These are phyloP conservation scores for Lachancea nothofagi DNA, from an alignment of 805 yeast genomes.

Conservation along the genomic window DNA sequence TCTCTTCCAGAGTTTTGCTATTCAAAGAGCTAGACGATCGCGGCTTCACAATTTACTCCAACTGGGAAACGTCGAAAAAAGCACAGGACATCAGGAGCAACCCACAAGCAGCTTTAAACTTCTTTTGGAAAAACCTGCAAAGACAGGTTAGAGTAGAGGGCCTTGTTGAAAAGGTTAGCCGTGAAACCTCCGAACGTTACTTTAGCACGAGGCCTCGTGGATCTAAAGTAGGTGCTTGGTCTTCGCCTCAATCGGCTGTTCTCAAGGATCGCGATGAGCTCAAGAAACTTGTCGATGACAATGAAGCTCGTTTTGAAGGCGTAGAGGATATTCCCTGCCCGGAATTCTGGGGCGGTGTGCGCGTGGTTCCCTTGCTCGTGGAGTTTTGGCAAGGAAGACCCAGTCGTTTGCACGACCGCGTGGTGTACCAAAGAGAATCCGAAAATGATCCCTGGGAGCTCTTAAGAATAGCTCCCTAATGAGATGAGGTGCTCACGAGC, in stretches of 20 bases:
- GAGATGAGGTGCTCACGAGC: not conserved
- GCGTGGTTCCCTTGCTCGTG: constrained; percentile 80
- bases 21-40: constrained; percentile 82
- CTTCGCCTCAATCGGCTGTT: constrained; percentile 77
- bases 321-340: constrained; percentile 78
- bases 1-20: constrained; percentile 76
- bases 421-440: constrained; percentile 57
- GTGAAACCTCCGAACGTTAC: constrained; percentile 71
- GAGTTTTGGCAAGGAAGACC: constrained; percentile 98
- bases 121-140: constrained; percentile 88
- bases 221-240: constrained; percentile 94
- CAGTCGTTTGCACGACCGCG: constrained; percentile 85
- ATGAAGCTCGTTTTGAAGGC: constrained; percentile 54
- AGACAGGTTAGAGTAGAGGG: constrained; percentile 96
- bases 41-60: constrained; percentile 85
- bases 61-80: constrained; percentile 86
- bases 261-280: constrained; percentile 57
- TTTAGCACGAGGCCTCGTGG: constrained; percentile 88
- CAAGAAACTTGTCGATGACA: constrained; percentile 44
- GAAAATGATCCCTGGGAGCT: constrained; percentile 54
- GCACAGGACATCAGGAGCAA: constrained; percentile 64
- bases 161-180: constrained; percentile 59
- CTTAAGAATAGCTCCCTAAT: constrained; percentile 68
- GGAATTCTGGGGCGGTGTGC: constrained; percentile 91
- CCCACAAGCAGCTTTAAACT: constrained; percentile 75